A percentile compares a stretch with the other conserved stretches of the same genome.
phyloP scores from a whole-genome alignment of 2,329 filamentous ascomycete genomes.

The Pyrenophora tritici-repentis region DNA sequence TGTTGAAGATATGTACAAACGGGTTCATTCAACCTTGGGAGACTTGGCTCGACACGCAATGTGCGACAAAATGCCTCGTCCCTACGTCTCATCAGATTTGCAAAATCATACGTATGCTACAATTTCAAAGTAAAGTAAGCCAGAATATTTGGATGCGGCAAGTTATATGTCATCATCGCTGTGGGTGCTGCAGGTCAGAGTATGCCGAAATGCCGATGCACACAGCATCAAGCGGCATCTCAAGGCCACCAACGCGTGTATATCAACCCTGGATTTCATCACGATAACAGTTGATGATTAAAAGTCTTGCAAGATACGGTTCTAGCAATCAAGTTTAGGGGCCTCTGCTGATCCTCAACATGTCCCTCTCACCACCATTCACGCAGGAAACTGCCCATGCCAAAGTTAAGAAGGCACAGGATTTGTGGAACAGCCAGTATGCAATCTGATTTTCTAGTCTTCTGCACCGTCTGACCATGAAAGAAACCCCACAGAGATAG shows the following conservation, averaged over 20 bases:
- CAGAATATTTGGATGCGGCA: not conserved
- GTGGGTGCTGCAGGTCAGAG: not conserved
- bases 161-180: not conserved
- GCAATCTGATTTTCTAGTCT: slow-evolving; percentile 14
- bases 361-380: slow-evolving; percentile 69
- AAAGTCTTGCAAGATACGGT: not conserved
- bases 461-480: slow-evolving; percentile 7
- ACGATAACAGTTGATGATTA: not conserved
- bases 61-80: too few species aligned
- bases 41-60: too few species aligned
- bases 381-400: slow-evolving; percentile 70
- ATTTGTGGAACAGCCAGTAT: slow-evolving; percentile 79
- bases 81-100: too few species aligned
- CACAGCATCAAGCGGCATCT: not conserved
- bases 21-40: too few species aligned
- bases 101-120: too few species aligned
- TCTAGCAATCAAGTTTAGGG: not conserved
- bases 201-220: slow-evolving; percentile 15
- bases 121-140: not conserved
- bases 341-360: slow-evolving; percentile 18
- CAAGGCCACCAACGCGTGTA: too few species aligned
- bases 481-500: slow-evolving; percentile 68
- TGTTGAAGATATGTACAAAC: too few species aligned
- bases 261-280: not conserved
- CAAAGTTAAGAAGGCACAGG: slow-evolving; percentile 85